A percentile compares a stretch with the other conserved stretches of the same genome.
Conservation (phyloP, 1,284 basidiomycete species). For the Chalciporus sp. region DNA sequence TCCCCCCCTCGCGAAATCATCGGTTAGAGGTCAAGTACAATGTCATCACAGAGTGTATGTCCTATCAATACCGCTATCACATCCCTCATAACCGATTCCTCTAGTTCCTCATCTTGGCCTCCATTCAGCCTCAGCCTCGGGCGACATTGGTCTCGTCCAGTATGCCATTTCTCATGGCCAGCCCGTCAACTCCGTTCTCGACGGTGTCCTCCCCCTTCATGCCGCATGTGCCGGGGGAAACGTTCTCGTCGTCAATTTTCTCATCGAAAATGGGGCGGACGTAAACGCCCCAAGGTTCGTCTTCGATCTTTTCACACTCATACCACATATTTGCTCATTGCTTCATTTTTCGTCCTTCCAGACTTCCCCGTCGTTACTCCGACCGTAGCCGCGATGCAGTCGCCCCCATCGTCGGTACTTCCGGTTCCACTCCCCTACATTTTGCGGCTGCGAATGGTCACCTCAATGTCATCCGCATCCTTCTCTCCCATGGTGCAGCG, state of each 20-base stretch:
- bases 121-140: constrained; percentile 86
- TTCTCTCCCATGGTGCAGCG: constrained; percentile 80
- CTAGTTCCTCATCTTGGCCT: constrained; percentile 84
- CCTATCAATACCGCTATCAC: not conserved
- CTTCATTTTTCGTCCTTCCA: constrained; percentile 31
- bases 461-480: constrained; percentile 67
- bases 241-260: constrained; percentile 79
- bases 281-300: constrained; percentile 84
- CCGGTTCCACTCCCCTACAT: constrained; percentile 90
- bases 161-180: constrained; percentile 92
- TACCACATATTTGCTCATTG: not conserved
- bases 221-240: constrained; percentile 88
- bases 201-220: constrained; percentile 90
- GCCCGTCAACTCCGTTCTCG: constrained; percentile 89
- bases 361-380: constrained; percentile 79
- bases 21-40: constrained; percentile 72
- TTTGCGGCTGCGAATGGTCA: constrained; percentile 94
- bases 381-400: constrained; percentile 68
- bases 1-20: constrained; percentile 20
- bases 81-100: not conserved
- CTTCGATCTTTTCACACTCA: not conserved
- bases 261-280: constrained; percentile 90
- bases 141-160: constrained; percentile 85
- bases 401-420: constrained; percentile 73
- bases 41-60: constrained; percentile 76